Conservation (phyloP, 495 filamentous ascomycete species). For the Xylaria nigripes region DNA sequence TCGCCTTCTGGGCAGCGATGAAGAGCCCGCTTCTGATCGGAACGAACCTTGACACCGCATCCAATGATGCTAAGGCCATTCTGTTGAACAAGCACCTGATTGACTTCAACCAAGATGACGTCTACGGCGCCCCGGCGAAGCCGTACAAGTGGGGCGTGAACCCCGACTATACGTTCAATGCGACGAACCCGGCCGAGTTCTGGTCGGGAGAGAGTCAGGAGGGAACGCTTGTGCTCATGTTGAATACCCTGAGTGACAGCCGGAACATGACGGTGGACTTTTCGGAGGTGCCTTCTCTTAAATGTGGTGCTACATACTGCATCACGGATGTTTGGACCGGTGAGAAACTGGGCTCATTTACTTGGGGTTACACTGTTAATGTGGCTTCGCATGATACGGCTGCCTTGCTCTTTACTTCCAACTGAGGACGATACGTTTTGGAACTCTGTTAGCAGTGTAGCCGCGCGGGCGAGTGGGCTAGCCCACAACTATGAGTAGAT, state of each 20-base stretch:
- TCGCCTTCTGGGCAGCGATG: slow-evolving; percentile 30
- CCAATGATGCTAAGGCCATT: slow-evolving; percentile 38
- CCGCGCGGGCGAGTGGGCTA: too few relatives aligned
- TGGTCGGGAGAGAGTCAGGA: slow-evolving; percentile 46
- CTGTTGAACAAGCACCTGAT: slow-evolving; percentile 53
- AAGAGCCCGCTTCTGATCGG: slow-evolving; percentile 33
- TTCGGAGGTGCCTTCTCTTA: slow-evolving; percentile 47
- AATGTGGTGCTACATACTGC: slow-evolving; percentile 30
- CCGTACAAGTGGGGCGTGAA: slow-evolving; percentile 63
- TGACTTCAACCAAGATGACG: slow-evolving; percentile 54
- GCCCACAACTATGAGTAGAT: too few relatives aligned
- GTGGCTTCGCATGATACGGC: slow-evolving; percentile 45
- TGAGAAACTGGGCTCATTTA: slow-evolving; percentile 38
- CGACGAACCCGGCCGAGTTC: slow-evolving; percentile 51
- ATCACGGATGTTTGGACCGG: slow-evolving; percentile 50
- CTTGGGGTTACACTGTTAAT: slow-evolving; percentile 26
- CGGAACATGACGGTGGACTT: slow-evolving; percentile 39
- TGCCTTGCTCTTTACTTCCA: slow-evolving; percentile 23
- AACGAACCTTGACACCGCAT: slow-evolving; percentile 39
- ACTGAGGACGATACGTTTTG: neutral
- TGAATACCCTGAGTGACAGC: slow-evolving; percentile 38
- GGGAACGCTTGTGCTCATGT: slow-evolving; percentile 46
- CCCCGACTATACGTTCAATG: slow-evolving; percentile 53
- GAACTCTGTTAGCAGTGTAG: too few relatives aligned
- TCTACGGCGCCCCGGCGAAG: slow-evolving; percentile 43